A percentile compares a stretch with the other conserved stretches of the same genome.
These are phyloP conservation scores for Gracilaria vermiculophylla DNA, from an alignment of 23 red algal species.

Conservation along the genomic window DNA sequence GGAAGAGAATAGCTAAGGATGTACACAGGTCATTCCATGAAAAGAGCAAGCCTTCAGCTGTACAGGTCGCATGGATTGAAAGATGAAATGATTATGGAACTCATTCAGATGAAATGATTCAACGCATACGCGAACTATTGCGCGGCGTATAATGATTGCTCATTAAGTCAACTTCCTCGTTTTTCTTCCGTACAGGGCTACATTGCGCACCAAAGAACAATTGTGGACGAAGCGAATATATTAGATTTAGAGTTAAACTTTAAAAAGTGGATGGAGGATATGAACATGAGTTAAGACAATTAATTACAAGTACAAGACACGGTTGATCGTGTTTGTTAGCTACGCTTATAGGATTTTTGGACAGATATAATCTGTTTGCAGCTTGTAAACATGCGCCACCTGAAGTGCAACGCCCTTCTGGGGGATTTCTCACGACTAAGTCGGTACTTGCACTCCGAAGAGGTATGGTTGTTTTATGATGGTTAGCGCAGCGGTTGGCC, in stretches of 20 bases:
- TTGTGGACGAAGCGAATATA: not conserved
- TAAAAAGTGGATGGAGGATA: not conserved
- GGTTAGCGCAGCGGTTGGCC: too few relatives aligned
- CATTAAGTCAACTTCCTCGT: not conserved
- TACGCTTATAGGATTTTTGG: too few relatives aligned
- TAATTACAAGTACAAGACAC: too few relatives aligned
- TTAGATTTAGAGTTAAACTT: not conserved
- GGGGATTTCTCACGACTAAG: too few relatives aligned
- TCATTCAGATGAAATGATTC: constrained; percentile 18
- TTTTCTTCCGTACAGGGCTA: not conserved
- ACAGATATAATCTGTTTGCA: too few relatives aligned
- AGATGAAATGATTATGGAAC: constrained; percentile 23
- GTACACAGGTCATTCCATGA: constrained; percentile 3
- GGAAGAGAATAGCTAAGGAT: not conserved
- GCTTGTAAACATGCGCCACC: not conserved
- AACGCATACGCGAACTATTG: constrained; percentile 32
- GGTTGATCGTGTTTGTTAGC: too few relatives aligned
- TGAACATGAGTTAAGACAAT: not conserved
- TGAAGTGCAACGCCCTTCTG: too few relatives aligned
- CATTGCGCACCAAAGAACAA: not conserved
- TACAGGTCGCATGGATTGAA: not conserved
- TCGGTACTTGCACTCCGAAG: too few relatives aligned
- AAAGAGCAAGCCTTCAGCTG: not conserved
- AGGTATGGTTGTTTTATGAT: too few relatives aligned
- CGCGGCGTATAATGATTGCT: constrained; percentile 28